A percentile compares a stretch with the other conserved stretches of the same genome.
These are phyloP conservation scores for Moringa oleifera DNA, from an alignment of 345 rosid genomes.

Conservation along the genomic window DNA sequence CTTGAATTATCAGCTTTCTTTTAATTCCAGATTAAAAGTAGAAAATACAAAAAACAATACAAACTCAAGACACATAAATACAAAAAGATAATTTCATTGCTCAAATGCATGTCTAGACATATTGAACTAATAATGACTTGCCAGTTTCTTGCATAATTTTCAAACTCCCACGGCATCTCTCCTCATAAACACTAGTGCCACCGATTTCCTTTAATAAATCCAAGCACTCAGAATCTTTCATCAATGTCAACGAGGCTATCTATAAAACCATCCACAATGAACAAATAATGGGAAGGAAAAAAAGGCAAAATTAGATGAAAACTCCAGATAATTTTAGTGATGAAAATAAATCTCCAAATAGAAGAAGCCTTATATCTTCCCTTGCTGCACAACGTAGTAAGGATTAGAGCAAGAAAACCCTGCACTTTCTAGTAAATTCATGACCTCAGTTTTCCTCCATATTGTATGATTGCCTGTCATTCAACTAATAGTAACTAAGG, in stretches of 20 bases:
- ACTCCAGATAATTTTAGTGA: neutral
- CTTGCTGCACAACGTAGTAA: constrained; percentile 97
- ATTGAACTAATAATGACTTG: constrained; percentile 29
- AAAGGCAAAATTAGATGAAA: neutral
- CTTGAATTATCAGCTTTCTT: constrained; percentile 94
- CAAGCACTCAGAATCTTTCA: constrained; percentile 94
- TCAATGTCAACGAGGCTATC: constrained; percentile 91
- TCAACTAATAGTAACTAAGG: constrained; percentile 2
- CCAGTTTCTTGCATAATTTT: constrained; percentile 98
- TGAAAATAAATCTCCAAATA: constrained; percentile 6
- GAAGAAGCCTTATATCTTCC: constrained; percentile 44
- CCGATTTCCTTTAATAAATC: constrained; percentile 97
- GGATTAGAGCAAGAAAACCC: constrained; percentile 99
- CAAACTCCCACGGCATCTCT: constrained; percentile 97
- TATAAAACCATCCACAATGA: constrained; percentile 19
- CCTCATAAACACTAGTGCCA: constrained; percentile 98
- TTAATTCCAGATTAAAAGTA: constrained; percentile 60
- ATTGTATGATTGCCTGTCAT: constrained; percentile 10
- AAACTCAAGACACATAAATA: too few relatives aligned
- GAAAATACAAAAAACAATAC: neutral
- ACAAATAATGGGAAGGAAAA: constrained; percentile 4
- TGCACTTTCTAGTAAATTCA: constrained; percentile 96
- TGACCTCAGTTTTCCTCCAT: constrained; percentile 86
- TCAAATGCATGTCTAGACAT: neutral
- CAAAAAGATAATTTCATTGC: neutral